Base-by-base conservation (phyloP, 1,139 yeast genomes). In the Saccharomyces hybrid region DNA sequence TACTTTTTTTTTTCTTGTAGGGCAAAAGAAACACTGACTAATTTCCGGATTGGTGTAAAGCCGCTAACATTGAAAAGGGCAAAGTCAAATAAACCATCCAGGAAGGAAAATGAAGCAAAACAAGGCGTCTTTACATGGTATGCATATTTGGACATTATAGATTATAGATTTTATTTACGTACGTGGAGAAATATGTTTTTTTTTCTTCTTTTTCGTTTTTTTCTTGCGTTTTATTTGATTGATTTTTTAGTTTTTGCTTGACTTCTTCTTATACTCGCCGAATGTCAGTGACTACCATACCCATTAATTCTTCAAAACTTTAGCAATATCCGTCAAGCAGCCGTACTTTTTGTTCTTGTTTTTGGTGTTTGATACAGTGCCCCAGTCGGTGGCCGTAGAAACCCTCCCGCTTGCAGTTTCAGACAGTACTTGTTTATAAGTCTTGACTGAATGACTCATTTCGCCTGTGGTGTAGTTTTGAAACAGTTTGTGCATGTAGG, bases 301-400 rank as follows among this genome's bases (percentile, higher is more conserved):
- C 8, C n/a, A 38, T 44, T 53, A 59, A 26, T 55, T 54, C 49
- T 59, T 60, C 42, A 67, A 55, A 23, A 57, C 59, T 51, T 60
- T 65, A 34, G 66, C 66, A 23, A 68, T 56, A 8, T 67, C 69
- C 26, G 55, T 59, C 48, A 68, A 53, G 44, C 65, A 60, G 5
- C 64, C 66, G 52, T 63, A 67, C 53, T 67, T 66, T 54, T 64
- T 67, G 50, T 66, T 63, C 50, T 61, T 66, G 54, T 59, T 57
- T 56, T 59, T 65, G 41, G 56, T 61, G 23, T 55, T 62, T 16
- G 63, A 57, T 20, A 65, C 67, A 20, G 68, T 61, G 41, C 64
- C 70, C 71, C 71, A 68, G 50, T 61, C 65, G 25, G 63, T 57
- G 20, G 57, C 46, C 38, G 53, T 55, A 38, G 53, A 52, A 11